Conservation (phyloP, 306 rosid species). For the Sindora glabra region DNA sequence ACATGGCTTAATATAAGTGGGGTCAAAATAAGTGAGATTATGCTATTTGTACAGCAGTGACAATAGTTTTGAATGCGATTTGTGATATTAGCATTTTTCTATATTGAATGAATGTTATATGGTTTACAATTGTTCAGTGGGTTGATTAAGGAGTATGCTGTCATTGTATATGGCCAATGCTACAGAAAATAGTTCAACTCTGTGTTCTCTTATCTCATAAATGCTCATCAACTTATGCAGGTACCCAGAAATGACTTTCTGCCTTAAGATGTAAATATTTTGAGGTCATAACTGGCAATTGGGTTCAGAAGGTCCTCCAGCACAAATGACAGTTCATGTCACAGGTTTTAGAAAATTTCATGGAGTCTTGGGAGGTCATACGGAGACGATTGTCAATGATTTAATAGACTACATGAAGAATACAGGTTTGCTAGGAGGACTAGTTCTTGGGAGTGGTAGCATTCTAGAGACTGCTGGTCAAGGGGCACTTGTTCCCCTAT, state of each 20-base stretch:
- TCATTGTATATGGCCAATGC: neutral
- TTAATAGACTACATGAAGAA: conserved; percentile 62
- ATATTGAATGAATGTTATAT: neutral
- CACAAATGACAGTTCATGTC: conserved; percentile 59
- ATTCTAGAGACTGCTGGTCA: conserved; percentile 95
- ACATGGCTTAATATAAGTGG: no score
- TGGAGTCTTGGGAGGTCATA: conserved; percentile 91
- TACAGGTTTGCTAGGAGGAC: conserved; percentile 70
- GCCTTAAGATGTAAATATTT: conserved; percentile 22
- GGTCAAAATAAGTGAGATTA: no score
- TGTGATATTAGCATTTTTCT: no score
- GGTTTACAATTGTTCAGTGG: neutral
- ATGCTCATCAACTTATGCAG: conserved; percentile 32
- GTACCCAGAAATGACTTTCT: conserved; percentile 23
- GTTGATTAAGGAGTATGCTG: neutral
- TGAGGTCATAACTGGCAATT: conserved; percentile 30
- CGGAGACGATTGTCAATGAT: conserved; percentile 62
- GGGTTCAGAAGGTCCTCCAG: conserved; percentile 95
- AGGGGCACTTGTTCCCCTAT: conserved; percentile 52
- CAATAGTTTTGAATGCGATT: no score
- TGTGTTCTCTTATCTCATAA: neutral
- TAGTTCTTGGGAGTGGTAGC: conserved; percentile 66
- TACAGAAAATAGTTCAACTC: neutral
- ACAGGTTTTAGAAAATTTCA: conserved; percentile 97
- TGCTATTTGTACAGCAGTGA: no score